Conservation (phyloP, 148 eudicot genomes). For the Camellia lanceoleosa region DNA sequence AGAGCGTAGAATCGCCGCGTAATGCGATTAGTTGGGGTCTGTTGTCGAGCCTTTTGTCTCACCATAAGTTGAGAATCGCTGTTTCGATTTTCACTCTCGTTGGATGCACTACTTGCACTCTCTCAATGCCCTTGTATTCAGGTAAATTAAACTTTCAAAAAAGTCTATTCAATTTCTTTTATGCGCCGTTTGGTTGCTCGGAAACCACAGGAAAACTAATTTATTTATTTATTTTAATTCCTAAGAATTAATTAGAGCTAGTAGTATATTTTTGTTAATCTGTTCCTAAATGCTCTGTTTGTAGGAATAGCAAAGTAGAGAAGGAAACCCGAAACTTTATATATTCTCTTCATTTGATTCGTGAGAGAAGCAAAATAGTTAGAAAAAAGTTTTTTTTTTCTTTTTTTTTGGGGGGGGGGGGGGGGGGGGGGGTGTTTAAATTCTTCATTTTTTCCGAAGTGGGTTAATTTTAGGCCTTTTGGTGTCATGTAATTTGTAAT, state of each 20-base stretch:
- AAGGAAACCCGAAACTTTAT: neutral
- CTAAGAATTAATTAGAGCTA: neutral
- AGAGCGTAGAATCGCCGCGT: conserved; percentile 24
- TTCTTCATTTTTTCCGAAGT: neutral
- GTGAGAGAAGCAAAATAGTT: neutral
- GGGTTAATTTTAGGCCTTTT: neutral
- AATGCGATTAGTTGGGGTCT: conserved; percentile 68
- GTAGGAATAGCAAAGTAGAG: neutral
- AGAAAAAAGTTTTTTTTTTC: too few species aligned
- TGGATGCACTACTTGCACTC: conserved; percentile 69
- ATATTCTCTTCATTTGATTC: neutral
- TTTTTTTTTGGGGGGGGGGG: too few species aligned
- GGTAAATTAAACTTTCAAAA: conserved; percentile 31
- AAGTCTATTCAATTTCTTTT: neutral
- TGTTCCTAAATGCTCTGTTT: neutral
- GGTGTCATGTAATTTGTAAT: neutral
- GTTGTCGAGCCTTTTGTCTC: conserved; percentile 48
- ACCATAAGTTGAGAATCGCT: conserved; percentile 55
- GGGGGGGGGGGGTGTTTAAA: neutral
- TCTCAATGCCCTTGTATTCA: conserved; percentile 71
- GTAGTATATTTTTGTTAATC: neutral
- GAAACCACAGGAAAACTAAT: neutral
- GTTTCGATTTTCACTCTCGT: conserved; percentile 50
- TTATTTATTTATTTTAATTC: neutral
- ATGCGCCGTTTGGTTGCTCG: neutral